Conservation (phyloP, 2,329 filamentous ascomycete genomes). For the Coniochaeta hoffmannii region DNA sequence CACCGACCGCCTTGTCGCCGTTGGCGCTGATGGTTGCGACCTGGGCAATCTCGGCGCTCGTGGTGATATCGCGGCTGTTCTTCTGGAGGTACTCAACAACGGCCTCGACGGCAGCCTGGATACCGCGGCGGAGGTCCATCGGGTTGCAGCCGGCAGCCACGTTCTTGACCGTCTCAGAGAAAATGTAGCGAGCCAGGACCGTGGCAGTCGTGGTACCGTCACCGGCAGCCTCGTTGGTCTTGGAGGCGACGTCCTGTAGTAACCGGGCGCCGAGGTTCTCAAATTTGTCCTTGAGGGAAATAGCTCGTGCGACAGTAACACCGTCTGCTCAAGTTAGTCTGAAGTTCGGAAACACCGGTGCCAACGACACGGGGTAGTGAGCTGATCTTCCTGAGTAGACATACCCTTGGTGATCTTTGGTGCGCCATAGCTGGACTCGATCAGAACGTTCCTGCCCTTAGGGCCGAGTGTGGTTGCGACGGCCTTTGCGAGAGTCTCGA, state of each 20-base stretch:
- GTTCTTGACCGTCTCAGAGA: constrained; percentile 99
- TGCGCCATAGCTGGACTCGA: constrained; percentile 96
- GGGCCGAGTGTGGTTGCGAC: constrained; percentile 94
- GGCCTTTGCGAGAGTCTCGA: constrained; percentile 93
- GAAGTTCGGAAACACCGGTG: constrained; percentile 2
- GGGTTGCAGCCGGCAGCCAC: constrained; percentile 99
- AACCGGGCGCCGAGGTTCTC: constrained; percentile 97
- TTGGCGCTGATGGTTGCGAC: constrained; percentile 98
- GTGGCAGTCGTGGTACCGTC: constrained; percentile 98
- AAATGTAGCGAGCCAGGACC: constrained; percentile 93
- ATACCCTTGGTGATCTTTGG: constrained; percentile 99
- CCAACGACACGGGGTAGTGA: not conserved
- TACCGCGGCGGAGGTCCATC: constrained; percentile 96
- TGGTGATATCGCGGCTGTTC: constrained; percentile 98
- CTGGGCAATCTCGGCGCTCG: constrained; percentile 92
- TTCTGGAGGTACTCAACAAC: constrained; percentile 90
- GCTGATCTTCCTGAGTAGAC: constrained; percentile 20
- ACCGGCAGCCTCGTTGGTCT: constrained; percentile 98
- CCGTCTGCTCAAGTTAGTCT: constrained; percentile 50
- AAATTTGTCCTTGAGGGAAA: constrained; percentile 96
- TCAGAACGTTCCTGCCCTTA: constrained; percentile 97
- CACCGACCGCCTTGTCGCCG: constrained; percentile 89
- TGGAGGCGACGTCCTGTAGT: constrained; percentile 95
- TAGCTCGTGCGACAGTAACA: constrained; percentile 83
- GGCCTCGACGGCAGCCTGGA: constrained; percentile 90